Conservation (phyloP, 2,329 filamentous ascomycete genomes). For the Furcasterigmium sp. region DNA sequence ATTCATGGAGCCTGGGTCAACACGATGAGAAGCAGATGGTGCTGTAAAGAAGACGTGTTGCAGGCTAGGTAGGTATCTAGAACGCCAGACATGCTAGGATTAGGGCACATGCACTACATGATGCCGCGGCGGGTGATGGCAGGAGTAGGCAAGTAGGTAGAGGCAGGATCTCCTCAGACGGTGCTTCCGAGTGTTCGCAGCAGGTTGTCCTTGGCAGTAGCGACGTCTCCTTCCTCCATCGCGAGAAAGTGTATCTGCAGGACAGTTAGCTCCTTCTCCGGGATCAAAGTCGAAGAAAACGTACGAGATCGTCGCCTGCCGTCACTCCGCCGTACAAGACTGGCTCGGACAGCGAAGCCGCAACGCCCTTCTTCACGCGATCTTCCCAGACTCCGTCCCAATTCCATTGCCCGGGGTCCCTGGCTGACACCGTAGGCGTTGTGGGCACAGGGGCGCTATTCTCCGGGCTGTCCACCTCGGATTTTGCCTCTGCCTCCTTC, state of each 20-base stretch:
- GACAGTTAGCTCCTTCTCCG: constrained; percentile 5
- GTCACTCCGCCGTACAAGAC: constrained; percentile 67
- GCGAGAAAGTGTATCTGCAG: constrained; percentile 60
- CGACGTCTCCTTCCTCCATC: constrained; percentile 55
- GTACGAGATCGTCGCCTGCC: constrained; percentile 27
- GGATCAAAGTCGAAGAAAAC: not conserved
- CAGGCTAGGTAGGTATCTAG: too few relatives aligned
- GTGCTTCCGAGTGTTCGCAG: constrained; percentile 40
- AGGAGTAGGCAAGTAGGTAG: not conserved
- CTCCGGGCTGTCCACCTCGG: not conserved
- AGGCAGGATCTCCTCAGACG: constrained; percentile 11
- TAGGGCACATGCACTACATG: too few relatives aligned
- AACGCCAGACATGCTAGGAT: too few relatives aligned
- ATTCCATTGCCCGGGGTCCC: constrained; percentile 82
- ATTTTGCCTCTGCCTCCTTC: constrained; percentile 14
- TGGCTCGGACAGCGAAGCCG: constrained; percentile 70
- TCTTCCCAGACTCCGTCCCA: constrained; percentile 98
- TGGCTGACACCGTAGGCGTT: constrained; percentile 14
- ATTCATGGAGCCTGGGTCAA: too few relatives aligned
- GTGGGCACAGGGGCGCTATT: constrained; percentile 5
- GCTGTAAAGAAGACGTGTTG: too few relatives aligned
- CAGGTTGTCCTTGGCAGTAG: constrained; percentile 54
- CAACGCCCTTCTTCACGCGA: constrained; percentile 73
- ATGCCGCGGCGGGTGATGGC: too few relatives aligned
- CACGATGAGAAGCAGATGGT: too few relatives aligned